Base-by-base conservation (phyloP, 768 basidiomycete genomes). In the Boletus huronensis region DNA sequence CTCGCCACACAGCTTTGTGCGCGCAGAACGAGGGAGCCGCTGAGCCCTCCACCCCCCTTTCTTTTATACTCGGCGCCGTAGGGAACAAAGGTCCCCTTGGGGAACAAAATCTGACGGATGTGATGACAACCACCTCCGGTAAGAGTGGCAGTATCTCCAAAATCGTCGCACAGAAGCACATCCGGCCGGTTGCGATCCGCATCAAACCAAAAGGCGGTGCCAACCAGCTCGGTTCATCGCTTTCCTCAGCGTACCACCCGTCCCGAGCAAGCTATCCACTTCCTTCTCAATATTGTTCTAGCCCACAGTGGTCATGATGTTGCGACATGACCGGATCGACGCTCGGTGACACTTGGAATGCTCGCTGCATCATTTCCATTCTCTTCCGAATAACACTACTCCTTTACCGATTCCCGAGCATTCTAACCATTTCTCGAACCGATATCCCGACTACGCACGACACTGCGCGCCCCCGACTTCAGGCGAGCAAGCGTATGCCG, bases 291-390 rank as follows among this genome's bases (percentile, higher is more conserved):
- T 23, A 6, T 17, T 4, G 44, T 51, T 54, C 56, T 40, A 26
- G 47, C 50, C 28, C 45, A 11, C 46, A 35, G 3, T 23, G 16
- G 17, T 23, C 42, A 25, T 36, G 25, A 26, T 26, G 34, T 13
- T 70, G 68, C 66, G 63, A 63, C 34, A 41, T 48, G 40, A 23
- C 32, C 67, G 64, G 67, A 66, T 69, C 69, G 50, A 62, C 56
- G 34, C 34, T 51, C 25, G 10, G 48, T 54, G 55, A 53, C 50
- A 23, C 32, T 31, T 31, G 48, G 17, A 53, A 51, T 47, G 6
- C 17, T 48, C 16, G 10, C 31, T n/a, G 21, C 9, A 25, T n/a
- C 13, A 14, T 16, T 14, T 16, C 23, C 4, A 2, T 17, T 31
- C 44, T 26, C 17, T 38, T 48, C 48, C 38, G 53, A 21, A 11